Percentiles rank a stretch among this genome's conserved stretches.
Conservation (phyloP, 2,329 filamentous ascomycete genomes). For the Beauveria rudraprayagi region DNA sequence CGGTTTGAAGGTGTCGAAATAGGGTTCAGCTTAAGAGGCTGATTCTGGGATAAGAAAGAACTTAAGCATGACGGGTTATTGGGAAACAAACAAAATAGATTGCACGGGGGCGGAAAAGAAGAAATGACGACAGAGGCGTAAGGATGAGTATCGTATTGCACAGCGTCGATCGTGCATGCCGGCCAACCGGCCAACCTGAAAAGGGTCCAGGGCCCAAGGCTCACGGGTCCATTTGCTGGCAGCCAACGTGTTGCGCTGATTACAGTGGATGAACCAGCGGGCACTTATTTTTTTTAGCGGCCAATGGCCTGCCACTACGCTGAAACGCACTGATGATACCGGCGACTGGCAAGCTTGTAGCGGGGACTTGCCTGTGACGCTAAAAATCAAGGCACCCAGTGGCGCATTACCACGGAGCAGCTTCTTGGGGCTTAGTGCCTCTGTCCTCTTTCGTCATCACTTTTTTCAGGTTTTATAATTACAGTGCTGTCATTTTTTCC, state of each 20-base stretch:
- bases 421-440: background rate
- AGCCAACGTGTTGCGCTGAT: background rate
- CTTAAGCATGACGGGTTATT: background rate
- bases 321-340: background rate
- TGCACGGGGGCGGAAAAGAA: background rate
- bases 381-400: background rate
- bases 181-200: too few relatives aligned
- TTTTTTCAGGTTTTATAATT: background rate
- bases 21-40: background rate
- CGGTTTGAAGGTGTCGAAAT: background rate
- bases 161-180: too few relatives aligned
- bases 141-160: background rate
- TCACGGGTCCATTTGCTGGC: too few relatives aligned
- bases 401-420: background rate
- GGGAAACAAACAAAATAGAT: background rate
- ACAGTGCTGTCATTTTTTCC: too few relatives aligned
- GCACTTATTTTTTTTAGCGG: background rate
- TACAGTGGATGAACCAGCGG: background rate
- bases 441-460: background rate
- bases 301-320: background rate
- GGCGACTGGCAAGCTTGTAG: background rate
- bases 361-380: background rate
- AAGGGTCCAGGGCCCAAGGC: background rate
- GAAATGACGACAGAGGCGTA: slow-evolving; percentile 7
- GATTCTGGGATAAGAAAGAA: background rate